A percentile compares a stretch with the other conserved stretches of the same genome.
These are phyloP conservation scores for Wickerhamomyces sp. DNA, from an alignment of 1,139 yeast species.

Conservation along the genomic window DNA sequence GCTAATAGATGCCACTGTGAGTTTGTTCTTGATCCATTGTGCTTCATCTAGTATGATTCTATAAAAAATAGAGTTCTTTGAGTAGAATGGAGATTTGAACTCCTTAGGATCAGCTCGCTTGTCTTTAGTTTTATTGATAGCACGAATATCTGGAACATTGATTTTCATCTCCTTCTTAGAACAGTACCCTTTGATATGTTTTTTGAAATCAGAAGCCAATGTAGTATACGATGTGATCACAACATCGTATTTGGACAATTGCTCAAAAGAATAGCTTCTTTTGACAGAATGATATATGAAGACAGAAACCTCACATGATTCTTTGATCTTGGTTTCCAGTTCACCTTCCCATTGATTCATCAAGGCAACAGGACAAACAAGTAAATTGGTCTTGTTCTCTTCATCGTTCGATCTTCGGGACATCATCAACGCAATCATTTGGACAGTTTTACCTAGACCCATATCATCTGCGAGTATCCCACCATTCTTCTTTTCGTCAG, in stretches of 20 bases:
- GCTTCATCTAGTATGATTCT: constrained; percentile 89
- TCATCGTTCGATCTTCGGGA: constrained; percentile 41
- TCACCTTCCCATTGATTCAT: constrained; percentile 81
- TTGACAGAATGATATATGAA: constrained; percentile 55
- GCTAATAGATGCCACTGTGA: constrained; percentile 63
- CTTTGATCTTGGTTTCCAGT: constrained; percentile 54
- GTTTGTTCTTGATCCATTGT: constrained; percentile 76
- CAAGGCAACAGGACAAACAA: constrained; percentile 82
- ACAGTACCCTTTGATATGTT: constrained; percentile 38
- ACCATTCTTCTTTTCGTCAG: constrained; percentile 46
- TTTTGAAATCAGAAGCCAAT: constrained; percentile 61
- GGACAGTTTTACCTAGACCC: constrained; percentile 93
- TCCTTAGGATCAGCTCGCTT: constrained; percentile 10
- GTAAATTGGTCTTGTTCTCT: constrained; percentile 52
- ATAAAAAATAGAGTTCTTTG: constrained; percentile 46
- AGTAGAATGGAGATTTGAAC: constrained; percentile 65
- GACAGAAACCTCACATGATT: constrained; percentile 39
- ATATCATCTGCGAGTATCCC: constrained; percentile 90
- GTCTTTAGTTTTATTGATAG: constrained; percentile 27
- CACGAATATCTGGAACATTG: constrained; percentile 31
- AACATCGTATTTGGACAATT: constrained; percentile 58
- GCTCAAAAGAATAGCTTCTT: constrained; percentile 37
- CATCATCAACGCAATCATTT: constrained; percentile 65
- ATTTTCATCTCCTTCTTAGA: constrained; percentile 28
- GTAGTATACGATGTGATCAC: constrained; percentile 76